Base-by-base conservation (phyloP, 148 eudicot species). In the Vaccinium macrocarpon region DNA sequence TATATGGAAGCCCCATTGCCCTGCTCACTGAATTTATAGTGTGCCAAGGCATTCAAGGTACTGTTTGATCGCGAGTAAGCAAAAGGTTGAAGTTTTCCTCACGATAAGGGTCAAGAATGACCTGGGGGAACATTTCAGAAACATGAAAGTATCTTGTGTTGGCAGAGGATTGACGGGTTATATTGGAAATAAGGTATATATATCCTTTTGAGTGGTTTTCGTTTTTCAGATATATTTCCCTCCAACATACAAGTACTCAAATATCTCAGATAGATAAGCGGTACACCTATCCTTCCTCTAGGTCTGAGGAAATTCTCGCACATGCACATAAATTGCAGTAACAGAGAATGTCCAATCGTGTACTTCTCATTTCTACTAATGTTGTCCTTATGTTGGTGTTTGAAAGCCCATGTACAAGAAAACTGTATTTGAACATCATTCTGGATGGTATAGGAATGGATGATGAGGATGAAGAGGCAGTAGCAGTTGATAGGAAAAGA, bases 141-240 rank as follows among this genome's bases (percentile, higher is more conserved):
- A 96, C 90, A 92, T 95, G 46, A 95, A 95, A 84, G 92, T 95
- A 81, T 96, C 99, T 51, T 93, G 99, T 89, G 93, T 96, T 81
- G 98, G 99, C 29, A 88, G 98, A 87, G 99, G 99, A 81, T 89
- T 96, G 85, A 96, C 95, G 99, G 98, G 99, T 49, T 96, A 95
- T 86, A 92, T 93, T n/a, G 98, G 98, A 82, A 96, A 96, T 84
- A 96, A 96, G 99, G 98, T 96, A 27, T 14, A 42, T 42, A 29
- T 68, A 92, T 8, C 59, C 15, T 71, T 21, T 75, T 13, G 8
- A 25, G 25, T 55, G 35, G 13, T 50, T 49, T 55, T 50, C 16
- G 5, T 46, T 27, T 80, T 51, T 74, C 10, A 38, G 83, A 96
- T 96, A 88, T 96, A 93, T 79, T 96, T 96, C 84, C 99, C 99